Percentiles rank a stretch among this genome's conserved stretches.
phyloP scores from a whole-genome alignment of 2,329 filamentous ascomycete genomes.

The Chaetothyriales sp. region DNA sequence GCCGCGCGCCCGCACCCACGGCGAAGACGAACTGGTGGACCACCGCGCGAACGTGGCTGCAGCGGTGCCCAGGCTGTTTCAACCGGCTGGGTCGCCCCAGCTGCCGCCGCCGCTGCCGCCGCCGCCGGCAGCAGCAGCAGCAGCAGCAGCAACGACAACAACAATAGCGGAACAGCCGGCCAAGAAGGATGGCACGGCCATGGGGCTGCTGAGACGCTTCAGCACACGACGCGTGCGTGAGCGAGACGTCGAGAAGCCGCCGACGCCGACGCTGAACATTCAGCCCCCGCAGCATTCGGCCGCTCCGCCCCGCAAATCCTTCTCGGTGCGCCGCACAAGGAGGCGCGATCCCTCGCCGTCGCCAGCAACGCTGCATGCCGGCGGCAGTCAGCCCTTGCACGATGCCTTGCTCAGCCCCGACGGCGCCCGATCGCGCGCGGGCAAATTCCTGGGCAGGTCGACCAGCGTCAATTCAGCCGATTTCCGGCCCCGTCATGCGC shows the following conservation, averaged over 20 bases:
- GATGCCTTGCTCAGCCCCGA: conserved; percentile 61
- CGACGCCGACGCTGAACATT: conserved; percentile 65
- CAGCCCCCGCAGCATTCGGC: conserved; percentile 57
- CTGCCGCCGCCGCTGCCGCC: conserved; percentile 20
- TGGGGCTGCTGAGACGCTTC: conserved; percentile 71
- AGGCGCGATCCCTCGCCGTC: conserved; percentile 39
- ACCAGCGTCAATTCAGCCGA: conserved; percentile 87
- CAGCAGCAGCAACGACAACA: no score
- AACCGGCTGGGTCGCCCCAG: conserved; percentile 19
- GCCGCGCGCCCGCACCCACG: conserved; percentile 79
- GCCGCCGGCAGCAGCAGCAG: no score
- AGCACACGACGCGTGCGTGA: conserved; percentile 67
- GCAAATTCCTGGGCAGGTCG: conserved; percentile 65
- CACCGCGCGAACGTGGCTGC: conserved; percentile 53
- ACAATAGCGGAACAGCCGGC: conserved; percentile 47
- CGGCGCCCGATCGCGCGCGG: conserved; percentile 38
- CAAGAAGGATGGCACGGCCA: conserved; percentile 79
- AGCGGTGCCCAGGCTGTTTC: conserved; percentile 29
- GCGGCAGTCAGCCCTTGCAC: conserved; percentile 53
- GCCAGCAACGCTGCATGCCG: conserved; percentile 45
- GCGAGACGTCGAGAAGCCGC: conserved; percentile 44
- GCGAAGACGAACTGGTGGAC: conserved; percentile 78
- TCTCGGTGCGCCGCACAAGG: conserved; percentile 59
- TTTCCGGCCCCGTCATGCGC: conserved; percentile 50
- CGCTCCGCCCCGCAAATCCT: conserved; percentile 64